Conservation (phyloP, 345 rosid species). For the Aquilaria sinensis region DNA sequence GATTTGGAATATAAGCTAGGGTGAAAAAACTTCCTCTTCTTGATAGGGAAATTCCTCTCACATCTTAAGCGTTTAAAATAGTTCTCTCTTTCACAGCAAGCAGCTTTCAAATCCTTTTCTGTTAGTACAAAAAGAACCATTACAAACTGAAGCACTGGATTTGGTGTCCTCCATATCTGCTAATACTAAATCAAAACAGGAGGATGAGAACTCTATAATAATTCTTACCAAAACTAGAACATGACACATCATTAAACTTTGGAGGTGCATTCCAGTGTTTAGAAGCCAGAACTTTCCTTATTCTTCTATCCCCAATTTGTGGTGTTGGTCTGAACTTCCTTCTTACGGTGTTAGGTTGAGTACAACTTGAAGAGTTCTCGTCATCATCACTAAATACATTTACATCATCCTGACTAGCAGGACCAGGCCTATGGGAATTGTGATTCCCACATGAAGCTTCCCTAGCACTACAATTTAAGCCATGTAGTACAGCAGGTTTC, state of each 20-base stretch:
- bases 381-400: slow-evolving; percentile 74
- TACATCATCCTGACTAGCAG: slow-evolving; percentile 44
- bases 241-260: slow-evolving; percentile 42
- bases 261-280: slow-evolving; percentile 59
- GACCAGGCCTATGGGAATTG: slow-evolving; percentile 28
- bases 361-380: slow-evolving; percentile 75
- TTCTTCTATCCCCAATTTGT: slow-evolving; percentile 76
- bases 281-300: slow-evolving; percentile 82
- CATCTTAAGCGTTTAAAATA: slow-evolving; percentile 49
- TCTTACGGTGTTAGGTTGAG: slow-evolving; percentile 39
- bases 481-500: slow-evolving; percentile 45
- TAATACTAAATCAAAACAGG: not conserved
- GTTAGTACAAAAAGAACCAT: slow-evolving; percentile 16
- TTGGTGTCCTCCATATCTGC: no score
- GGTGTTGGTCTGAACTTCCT: slow-evolving; percentile 58
- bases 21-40: slow-evolving; percentile 71
- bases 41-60: slow-evolving; percentile 76
- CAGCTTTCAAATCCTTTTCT: slow-evolving; percentile 56
- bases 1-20: slow-evolving; percentile 42
- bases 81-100: slow-evolving; percentile 47
- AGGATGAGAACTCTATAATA: slow-evolving; percentile 7
- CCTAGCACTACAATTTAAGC: slow-evolving; percentile 43
- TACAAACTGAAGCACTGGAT: not conserved
- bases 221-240: slow-evolving; percentile 44
- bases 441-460: slow-evolving; percentile 26